phyloP scores from a whole-genome alignment of 352 stramenopile genomes.

The Aphanomyces astaci region DNA sequence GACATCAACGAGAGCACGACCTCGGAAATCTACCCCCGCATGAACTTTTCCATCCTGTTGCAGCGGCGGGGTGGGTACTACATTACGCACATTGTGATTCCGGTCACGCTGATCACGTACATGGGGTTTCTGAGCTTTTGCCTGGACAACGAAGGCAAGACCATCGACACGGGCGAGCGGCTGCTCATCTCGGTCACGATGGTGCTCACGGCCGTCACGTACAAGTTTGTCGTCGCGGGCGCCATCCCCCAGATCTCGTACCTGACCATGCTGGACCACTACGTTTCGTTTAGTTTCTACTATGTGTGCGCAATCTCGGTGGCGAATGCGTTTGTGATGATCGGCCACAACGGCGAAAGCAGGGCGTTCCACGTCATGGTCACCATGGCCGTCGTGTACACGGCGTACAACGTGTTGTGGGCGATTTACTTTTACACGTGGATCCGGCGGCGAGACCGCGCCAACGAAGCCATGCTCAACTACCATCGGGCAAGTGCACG shows the following conservation, averaged over 20 bases:
- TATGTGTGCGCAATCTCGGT: constrained; percentile 42
- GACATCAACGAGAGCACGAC: constrained; percentile 31
- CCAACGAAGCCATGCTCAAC: neutral
- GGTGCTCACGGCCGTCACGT: constrained; percentile 53
- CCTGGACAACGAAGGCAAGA: constrained; percentile 27
- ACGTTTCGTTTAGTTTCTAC: constrained; percentile 60
- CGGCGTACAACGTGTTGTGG: neutral
- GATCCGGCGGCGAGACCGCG: neutral
- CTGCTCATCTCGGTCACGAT: constrained; percentile 51
- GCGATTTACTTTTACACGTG: neutral
- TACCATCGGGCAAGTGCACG: neutral
- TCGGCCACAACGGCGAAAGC: neutral
- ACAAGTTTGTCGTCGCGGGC: constrained; percentile 48
- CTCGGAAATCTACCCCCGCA: constrained; percentile 29
- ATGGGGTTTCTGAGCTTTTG: constrained; percentile 48
- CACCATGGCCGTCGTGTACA: constrained; percentile 3
- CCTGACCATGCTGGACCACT: constrained; percentile 52
- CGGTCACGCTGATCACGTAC: constrained; percentile 43
- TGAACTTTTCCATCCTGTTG: constrained; percentile 53
- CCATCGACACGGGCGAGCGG: constrained; percentile 44
- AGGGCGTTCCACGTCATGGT: neutral
- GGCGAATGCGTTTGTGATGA: constrained; percentile 37
- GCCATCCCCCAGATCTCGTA: constrained; percentile 56
- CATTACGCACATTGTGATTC: constrained; percentile 45
- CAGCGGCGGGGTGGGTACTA: constrained; percentile 44